Evolutionary conservation across 2,329 filamentous ascomycete species (phyloP).

Genomic region (Aureobasidium subglaciale): DNA sequence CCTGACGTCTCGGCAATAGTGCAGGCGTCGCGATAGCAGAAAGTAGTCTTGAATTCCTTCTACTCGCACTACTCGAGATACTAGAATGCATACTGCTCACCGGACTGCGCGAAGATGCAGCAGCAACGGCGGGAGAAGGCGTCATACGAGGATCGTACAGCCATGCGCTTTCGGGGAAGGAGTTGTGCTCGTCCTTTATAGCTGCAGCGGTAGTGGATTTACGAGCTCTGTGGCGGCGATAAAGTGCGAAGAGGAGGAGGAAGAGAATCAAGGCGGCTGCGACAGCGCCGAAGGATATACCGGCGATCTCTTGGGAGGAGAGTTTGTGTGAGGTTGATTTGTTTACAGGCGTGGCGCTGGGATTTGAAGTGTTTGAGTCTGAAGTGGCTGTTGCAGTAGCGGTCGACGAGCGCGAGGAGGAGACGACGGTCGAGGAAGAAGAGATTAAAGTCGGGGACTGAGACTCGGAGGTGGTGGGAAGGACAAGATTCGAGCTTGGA

Average conservation of each 20-base stretch:
- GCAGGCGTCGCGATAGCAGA: neutral
- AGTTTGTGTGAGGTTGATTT: neutral
- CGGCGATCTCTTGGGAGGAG: neutral
- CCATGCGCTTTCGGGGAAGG: constrained; percentile 8
- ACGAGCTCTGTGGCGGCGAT: neutral
- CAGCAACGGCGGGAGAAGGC: neutral
- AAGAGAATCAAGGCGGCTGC: neutral
- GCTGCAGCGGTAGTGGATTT: neutral
- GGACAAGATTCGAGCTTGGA: neutral
- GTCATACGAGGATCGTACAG: constrained; percentile 9
- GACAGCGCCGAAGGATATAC: constrained; percentile 1
- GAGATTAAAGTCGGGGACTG: neutral
- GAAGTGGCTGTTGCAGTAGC: neutral
- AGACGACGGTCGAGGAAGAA: neutral
- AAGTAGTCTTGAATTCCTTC: neutral
- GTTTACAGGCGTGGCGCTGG: neutral
- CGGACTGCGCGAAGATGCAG: neutral
- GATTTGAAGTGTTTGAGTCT: neutral
- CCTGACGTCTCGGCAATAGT: neutral
- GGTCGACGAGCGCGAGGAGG: neutral
- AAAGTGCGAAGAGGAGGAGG: neutral
- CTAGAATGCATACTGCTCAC: neutral
- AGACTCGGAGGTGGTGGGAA: neutral
- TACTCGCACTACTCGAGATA: neutral
- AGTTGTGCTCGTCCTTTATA: neutral